These are phyloP conservation scores for Cystobasidium sp. DNA, from an alignment of 1,284 basidiomycete genomes.

Conservation along the genomic window DNA sequence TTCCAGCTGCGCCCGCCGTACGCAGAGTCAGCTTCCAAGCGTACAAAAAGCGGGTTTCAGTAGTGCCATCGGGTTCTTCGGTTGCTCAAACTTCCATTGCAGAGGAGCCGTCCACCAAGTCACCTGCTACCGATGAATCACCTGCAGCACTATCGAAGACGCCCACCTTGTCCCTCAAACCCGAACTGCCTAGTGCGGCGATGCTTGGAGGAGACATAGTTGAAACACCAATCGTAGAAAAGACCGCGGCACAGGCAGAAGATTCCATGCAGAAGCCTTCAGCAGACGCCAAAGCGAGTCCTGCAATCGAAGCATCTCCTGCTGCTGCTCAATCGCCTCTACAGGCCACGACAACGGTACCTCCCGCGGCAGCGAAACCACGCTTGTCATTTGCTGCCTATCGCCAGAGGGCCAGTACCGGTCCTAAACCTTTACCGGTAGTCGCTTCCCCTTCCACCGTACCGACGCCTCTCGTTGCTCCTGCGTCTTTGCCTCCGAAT, in stretches of 20 bases:
- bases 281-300: not conserved
- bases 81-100: not conserved
- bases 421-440: not conserved
- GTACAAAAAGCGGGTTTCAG: constrained; percentile 32
- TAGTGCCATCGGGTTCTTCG: not conserved
- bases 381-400: constrained; percentile 51
- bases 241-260: not conserved
- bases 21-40: constrained; percentile 36
- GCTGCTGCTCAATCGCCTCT: not conserved
- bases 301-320: not conserved
- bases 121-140: not conserved
- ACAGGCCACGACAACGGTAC: not conserved
- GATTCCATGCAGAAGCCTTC: not conserved
- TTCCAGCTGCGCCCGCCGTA: not conserved
- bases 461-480: not conserved
- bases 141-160: not conserved
- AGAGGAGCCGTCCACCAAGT: not conserved
- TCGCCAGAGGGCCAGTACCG: constrained; percentile 44
- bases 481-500: not conserved
- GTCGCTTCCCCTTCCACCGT: not conserved
- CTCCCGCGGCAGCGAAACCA: constrained; percentile 23
- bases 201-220: not conserved
- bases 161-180: not conserved
- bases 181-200: not conserved
- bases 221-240: constrained; percentile 2